Evolutionary conservation across 495 filamentous ascomycete genomes (phyloP), one percentile per base, ranked within the genome.

Genomic region (Talaromyces adpressus): DNA sequence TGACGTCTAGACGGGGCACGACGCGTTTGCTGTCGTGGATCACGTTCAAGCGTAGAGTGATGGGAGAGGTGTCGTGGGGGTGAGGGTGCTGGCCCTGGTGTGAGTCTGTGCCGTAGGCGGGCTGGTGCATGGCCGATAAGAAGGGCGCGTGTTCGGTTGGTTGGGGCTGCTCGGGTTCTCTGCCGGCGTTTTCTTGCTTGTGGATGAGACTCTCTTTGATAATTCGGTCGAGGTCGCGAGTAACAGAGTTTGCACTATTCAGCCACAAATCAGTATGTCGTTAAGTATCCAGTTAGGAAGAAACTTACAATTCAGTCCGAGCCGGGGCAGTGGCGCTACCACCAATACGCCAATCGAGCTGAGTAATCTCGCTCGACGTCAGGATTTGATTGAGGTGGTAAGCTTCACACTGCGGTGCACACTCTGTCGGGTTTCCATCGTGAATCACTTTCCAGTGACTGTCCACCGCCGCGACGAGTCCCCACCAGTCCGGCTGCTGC

Each of bases 381-480:
- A 80, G 57, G 14, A 79, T 79, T 12, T 73, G 73, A 53, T 70
- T 59, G 47, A 80, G 54, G 23, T 78, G 76, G 3, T 60, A 61
- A 56, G 74, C 65, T 61, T 79, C 79, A 56, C 77, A 79, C 7
- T 29, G 29, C 25, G 52, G 29, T 32, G n/a, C 52, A 32, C 62
- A 63, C 2, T 58, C 4, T 0, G 67, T 9, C 0, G 67, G 56
- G 9, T 65, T 64, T 5, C 73, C 78, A 47, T 74, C 62, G 64
- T 79, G 77, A 25, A 75, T 34, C 6, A 77, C 65, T 29, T 77
- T 71, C 59, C 77, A 79, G 62, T 81, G 77, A 60, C 74, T 78
- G 62, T 81, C 77, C 9, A 81, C 70, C n/a, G 77, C 78, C 18
- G 79, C 77, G 2, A 81, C 78, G 9, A 81, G 39, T 0, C 76